Evolutionary conservation across 305 asterid species (phyloP), one percentile per base, ranked within the genome.

Genomic region (Fraxinus nigra): DNA sequence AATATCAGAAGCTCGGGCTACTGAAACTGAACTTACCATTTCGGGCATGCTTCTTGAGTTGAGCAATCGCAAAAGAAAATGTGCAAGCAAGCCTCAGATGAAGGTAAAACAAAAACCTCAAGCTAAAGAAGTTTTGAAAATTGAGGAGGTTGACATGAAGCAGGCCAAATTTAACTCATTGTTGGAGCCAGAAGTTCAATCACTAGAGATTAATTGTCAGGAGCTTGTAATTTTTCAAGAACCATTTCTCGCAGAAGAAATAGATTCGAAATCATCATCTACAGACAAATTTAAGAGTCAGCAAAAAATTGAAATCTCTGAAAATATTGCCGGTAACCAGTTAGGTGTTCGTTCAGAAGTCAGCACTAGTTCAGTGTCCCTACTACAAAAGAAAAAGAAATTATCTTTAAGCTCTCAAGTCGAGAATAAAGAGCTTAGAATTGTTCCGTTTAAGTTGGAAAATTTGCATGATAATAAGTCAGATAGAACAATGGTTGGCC

Each of bases 181-280:
- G 70, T 26, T 38, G 63, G 80, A 78, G 38, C 79, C 78, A 67
- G 83, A 38, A 78, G 14, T 63, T n/a, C 84, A 70, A 51, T 65
- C 59, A 13, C 83, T 22, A 54, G 82, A 80, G 35, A 28, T 56
- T 20, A 65, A 72, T 74, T 56, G 75, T 74, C 70, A 80, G 28
- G 26, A 30, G 54, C 37, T 43, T 76, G 79, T 67, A 46, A 70
- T 46, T 72, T 33, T 40, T 80, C 83, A 82, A 67, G 83, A 83
- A 51, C 84, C 77, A 32, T 81, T 46, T 56, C 78, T 80, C 67
- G 82, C 86, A 6, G 72, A 77, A 69, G 86, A 83, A 78, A 79
- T 69, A 72, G 87, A 81, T 16, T 30, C 67, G 28, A 83, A 72
- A 69, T 54, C 80, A 32, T 78, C 82, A 16, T 77, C 86, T 28